Percentiles rank a stretch among this genome's conserved stretches.
phyloP scores from a whole-genome alignment of 371 early-diverging fungal species.

The Mucor sp. region DNA sequence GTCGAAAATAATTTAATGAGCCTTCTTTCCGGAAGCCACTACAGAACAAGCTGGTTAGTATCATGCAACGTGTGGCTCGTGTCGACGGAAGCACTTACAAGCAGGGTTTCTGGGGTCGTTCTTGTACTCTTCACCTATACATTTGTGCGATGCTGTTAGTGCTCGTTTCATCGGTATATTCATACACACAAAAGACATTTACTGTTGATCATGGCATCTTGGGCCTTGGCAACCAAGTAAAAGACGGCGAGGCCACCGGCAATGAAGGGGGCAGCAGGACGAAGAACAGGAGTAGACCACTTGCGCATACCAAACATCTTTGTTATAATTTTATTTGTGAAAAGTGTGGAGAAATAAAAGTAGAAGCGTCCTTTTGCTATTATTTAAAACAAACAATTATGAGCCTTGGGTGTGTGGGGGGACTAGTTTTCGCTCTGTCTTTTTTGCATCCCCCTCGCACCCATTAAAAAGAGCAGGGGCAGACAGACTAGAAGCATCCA shows the following conservation, averaged over 20 bases:
- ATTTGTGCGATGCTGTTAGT: neutral
- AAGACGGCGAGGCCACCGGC: constrained; percentile 45
- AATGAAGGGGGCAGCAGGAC: constrained; percentile 54
- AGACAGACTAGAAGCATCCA: neutral
- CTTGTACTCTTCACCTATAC: constrained; percentile 51
- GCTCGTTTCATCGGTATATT: neutral
- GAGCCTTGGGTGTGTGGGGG: neutral
- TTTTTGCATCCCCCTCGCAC: constrained; percentile 1
- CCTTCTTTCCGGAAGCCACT: constrained; percentile 60
- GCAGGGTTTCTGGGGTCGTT: constrained; percentile 65
- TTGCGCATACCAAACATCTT: constrained; percentile 61
- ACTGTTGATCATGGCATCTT: constrained; percentile 56
- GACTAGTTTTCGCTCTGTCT: neutral
- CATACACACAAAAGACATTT: constrained; percentile 1
- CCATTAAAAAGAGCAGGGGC: constrained; percentile 4
- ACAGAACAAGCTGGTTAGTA: neutral
- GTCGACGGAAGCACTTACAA: constrained; percentile 32
- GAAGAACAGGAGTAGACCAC: constrained; percentile 50
- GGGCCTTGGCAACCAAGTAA: constrained; percentile 52
- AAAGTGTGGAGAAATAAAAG: constrained; percentile 11
- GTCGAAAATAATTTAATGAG: constrained; percentile 37
- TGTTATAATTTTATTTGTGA: constrained; percentile 3
- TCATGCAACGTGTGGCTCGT: neutral
- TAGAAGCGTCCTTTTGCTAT: neutral
- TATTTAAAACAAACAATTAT: constrained; percentile 4